Percentiles rank a stretch among this genome's conserved stretches.
phyloP scores from a whole-genome alignment of 2,329 filamentous ascomycete genomes.

The Colletotrichum sp. region DNA sequence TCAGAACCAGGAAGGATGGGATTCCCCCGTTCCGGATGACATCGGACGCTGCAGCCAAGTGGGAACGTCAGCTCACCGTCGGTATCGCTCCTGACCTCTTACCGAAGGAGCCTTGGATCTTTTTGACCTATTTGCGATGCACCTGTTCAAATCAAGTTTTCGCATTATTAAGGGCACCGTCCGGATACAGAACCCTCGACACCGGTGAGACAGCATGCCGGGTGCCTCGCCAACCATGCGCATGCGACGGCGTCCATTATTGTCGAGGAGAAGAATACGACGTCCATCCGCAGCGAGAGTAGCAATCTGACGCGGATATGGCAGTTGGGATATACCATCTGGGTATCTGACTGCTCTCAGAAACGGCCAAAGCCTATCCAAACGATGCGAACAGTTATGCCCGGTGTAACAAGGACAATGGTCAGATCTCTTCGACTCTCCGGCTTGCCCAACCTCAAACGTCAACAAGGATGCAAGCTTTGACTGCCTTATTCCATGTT shows the following conservation, averaged over 20 bases:
- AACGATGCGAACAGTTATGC: neutral
- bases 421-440: neutral
- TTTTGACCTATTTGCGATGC: neutral
- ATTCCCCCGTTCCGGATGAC: neutral
- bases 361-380: neutral
- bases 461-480: neutral
- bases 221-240: neutral
- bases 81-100: neutral
- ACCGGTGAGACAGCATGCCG: neutral
- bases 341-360: neutral
- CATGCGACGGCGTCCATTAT: neutral
- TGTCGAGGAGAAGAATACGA: neutral
- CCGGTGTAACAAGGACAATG: neutral
- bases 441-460: neutral
- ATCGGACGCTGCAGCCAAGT: conserved; percentile 9
- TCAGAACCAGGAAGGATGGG: neutral
- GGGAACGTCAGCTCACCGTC: neutral
- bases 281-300: neutral
- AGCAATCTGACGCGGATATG: neutral
- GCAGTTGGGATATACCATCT: neutral
- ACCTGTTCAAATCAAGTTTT: neutral
- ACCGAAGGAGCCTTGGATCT: neutral
- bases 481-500: neutral
- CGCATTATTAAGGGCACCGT: neutral
- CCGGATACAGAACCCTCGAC: neutral